phyloP scores from a whole-genome alignment of 768 basidiomycete genomes.

The Pholiota molesta region DNA sequence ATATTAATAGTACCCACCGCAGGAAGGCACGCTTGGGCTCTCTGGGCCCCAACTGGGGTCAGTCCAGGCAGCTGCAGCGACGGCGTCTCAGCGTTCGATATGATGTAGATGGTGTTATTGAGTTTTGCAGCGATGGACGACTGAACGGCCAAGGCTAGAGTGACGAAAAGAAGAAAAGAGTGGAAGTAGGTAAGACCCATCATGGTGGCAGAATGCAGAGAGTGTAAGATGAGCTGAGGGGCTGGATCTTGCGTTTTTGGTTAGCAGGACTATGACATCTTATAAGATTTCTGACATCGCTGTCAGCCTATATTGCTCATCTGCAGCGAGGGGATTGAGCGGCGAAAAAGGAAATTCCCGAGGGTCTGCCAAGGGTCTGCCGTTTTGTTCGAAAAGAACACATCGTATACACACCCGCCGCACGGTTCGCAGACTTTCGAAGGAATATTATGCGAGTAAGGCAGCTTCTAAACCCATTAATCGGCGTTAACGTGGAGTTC shows the following conservation, averaged over 20 bases:
- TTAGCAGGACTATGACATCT: background rate
- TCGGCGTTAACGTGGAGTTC: background rate
- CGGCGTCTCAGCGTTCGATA: conserved; percentile 27
- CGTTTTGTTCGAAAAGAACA: background rate
- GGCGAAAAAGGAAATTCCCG: conserved; percentile 1
- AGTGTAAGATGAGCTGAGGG: background rate
- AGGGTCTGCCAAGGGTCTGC: background rate
- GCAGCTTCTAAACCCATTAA: background rate
- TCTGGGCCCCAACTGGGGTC: conserved; percentile 22
- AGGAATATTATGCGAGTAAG: too few relatives aligned
- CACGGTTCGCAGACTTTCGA: background rate
- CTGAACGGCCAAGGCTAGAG: background rate
- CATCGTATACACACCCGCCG: background rate
- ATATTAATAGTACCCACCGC: conserved; percentile 8
- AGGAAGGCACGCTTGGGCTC: conserved; percentile 26
- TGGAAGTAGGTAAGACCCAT: background rate
- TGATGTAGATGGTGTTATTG: conserved; percentile 25
- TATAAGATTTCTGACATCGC: background rate
- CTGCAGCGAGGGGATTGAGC: background rate
- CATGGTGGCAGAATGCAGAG: conserved; percentile 1
- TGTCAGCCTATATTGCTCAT: background rate
- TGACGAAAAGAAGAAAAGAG: conserved; percentile 4
- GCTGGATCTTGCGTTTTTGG: background rate
- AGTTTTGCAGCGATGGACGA: conserved; percentile 8
- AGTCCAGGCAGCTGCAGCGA: conserved; percentile 24